Conservation (phyloP, 805 yeast species). For the Isabelozyma heimii region DNA sequence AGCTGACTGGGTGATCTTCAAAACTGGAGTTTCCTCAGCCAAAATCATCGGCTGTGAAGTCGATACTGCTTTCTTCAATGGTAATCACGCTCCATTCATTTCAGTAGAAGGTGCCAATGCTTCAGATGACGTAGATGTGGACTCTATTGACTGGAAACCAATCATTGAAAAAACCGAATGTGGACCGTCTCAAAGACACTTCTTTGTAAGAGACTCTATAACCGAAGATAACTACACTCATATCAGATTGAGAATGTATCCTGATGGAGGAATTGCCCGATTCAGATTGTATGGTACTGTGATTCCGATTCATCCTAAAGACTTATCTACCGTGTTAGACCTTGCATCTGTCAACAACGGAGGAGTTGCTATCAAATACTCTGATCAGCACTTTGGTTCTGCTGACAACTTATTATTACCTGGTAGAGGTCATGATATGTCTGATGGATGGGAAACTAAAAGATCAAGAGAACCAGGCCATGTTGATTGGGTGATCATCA, state of each 20-base stretch:
- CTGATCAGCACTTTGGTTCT: constrained; percentile 93
- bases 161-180: constrained; percentile 73
- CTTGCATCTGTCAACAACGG: constrained; percentile 83
- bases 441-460: constrained; percentile 98
- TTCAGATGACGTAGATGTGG: constrained; percentile 29
- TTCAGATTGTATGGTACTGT: constrained; percentile 87
- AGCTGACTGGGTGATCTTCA: constrained; percentile 84
- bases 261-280: constrained; percentile 97
- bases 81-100: constrained; percentile 91
- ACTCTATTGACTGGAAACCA: constrained; percentile 61
- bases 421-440: constrained; percentile 94
- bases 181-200: constrained; percentile 87
- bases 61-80: constrained; percentile 92
- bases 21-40: constrained; percentile 83
- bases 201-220: constrained; percentile 59
- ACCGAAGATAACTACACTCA: constrained; percentile 73
- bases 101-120: constrained; percentile 70
- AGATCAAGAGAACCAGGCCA: constrained; percentile 84
- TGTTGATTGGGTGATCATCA: constrained; percentile 86
- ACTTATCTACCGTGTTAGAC: constrained; percentile 51
- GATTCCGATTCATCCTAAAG: constrained; percentile 61
- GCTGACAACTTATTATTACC: constrained; percentile 88
- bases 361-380: constrained; percentile 77
- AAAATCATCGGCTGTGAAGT: constrained; percentile 78
- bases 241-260: constrained; percentile 85